Base-by-base conservation (phyloP, 192 early-diverging fungal genomes). In the Mortierella alpina region DNA sequence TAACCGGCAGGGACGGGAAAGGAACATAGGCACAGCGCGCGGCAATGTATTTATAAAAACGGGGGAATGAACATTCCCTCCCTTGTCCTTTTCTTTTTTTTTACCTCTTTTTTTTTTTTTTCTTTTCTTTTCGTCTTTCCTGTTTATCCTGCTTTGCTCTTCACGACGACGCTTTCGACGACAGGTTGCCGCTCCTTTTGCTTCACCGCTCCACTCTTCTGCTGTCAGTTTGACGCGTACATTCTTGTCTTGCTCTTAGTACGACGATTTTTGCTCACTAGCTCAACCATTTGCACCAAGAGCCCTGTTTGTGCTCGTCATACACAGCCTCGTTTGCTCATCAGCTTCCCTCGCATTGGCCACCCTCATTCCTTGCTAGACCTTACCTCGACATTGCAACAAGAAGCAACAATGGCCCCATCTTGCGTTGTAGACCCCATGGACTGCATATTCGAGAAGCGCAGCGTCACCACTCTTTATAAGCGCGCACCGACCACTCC, bases 341-440 rank as follows among this genome's bases (percentile, higher is more conserved):
- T 31, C 3, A 31, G 31, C 58, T 10, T 59, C 15, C 23, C 0
- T 17, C 31, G 22, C 22, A 0, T 61, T 17, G 41, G n/a, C 4
- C 59, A 5, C 42, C 42, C 40, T 46, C 57, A 50, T 40, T 52
- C 59, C 2, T 20, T 42, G 22, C 46, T 14, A 49, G 42, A 39
- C 11, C 49, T 7, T 17, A 15, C 50, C 42, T 39, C n/a, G 2
- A 44, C 46, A 41, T 39, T 50, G 7, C 13, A 23, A 57, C 18
- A 51, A 17, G 10, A 6, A 47, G 42, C 15, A 40, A 57, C 18
- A 44, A 79, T 79, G 76, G 63, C 76, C 15, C 61, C 62, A 9
- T 66, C 44, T 31, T 70, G 63, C 45, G 14, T 60, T 48, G 76
- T 79, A 0, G 76, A 79, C 42, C 76, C 76, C 7, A 57, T 79